These are phyloP conservation scores for Wallacemonas collosoma DNA, from an alignment of 208 protist genomes.

Conservation along the genomic window DNA sequence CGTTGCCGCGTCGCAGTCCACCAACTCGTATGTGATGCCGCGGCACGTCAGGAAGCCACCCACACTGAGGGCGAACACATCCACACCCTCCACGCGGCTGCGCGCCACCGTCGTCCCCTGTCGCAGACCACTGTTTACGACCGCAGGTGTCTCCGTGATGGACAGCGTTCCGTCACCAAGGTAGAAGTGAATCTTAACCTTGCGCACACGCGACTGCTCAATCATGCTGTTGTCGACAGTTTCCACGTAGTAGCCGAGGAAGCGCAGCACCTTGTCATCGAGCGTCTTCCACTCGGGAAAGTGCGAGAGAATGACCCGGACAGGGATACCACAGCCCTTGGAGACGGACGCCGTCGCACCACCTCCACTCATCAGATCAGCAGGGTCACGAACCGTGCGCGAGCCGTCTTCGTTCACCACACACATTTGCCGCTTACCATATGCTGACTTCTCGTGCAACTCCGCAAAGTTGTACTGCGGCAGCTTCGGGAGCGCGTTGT, in stretches of 20 bases:
- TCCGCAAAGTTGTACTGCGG: constrained; percentile 80
- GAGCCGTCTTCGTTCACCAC: constrained; percentile 50
- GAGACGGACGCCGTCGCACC: neutral
- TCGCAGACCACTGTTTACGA: constrained; percentile 94
- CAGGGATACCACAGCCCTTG: constrained; percentile 66
- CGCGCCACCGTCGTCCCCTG: constrained; percentile 90
- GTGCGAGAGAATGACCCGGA: constrained; percentile 63
- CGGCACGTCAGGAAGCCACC: constrained; percentile 85
- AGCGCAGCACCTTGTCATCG: constrained; percentile 95
- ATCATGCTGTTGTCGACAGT: constrained; percentile 88
- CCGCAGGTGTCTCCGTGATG: constrained; percentile 90
- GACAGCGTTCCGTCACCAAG: constrained; percentile 94
- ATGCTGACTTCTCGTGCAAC: constrained; percentile 55
- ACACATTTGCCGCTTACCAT: constrained; percentile 54
- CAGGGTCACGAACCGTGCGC: constrained; percentile 39
- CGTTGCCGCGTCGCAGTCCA: constrained; percentile 95
- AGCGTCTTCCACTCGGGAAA: constrained; percentile 90
- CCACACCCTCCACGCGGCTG: constrained; percentile 59
- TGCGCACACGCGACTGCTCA: constrained; percentile 91
- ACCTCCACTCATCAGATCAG: neutral
- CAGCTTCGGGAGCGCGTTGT: constrained; percentile 88
- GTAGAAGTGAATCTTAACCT: constrained; percentile 93
- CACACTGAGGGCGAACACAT: constrained; percentile 82
- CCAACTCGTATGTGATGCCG: constrained; percentile 88
- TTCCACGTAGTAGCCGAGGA: constrained; percentile 96